A percentile compares a stretch with the other conserved stretches of the same genome.
Conservation (phyloP, 768 basidiomycete genomes). For the Boletus edulis region DNA sequence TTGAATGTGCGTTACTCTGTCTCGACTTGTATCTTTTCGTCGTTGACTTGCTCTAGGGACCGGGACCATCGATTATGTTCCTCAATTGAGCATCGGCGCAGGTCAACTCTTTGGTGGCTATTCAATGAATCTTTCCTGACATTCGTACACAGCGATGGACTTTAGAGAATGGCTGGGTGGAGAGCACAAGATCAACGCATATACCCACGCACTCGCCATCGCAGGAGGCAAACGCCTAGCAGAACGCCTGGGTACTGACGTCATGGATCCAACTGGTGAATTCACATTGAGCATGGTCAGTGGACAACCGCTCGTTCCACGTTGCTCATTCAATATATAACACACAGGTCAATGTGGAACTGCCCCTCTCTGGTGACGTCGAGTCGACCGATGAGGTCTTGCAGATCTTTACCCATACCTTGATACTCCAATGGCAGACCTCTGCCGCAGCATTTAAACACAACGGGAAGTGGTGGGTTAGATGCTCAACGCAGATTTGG, state of each 20-base stretch:
- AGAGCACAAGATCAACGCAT: slow-evolving; percentile 65
- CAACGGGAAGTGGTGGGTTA: slow-evolving; percentile 32
- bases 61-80: slow-evolving; percentile 56
- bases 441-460: slow-evolving; percentile 19
- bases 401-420: slow-evolving; percentile 14
- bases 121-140: neutral
- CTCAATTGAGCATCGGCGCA: slow-evolving; percentile 51
- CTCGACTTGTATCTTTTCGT: neutral
- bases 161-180: slow-evolving; percentile 77
- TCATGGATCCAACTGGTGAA: slow-evolving; percentile 60
- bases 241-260: slow-evolving; percentile 54
- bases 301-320: neutral
- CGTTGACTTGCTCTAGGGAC: slow-evolving; percentile 46
- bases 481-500: slow-evolving; percentile 32
- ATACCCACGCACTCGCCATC: slow-evolving; percentile 68
- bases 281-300: slow-evolving; percentile 70
- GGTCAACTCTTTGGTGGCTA: slow-evolving; percentile 33
- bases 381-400: slow-evolving; percentile 12
- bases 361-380: slow-evolving; percentile 34
- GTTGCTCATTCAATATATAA: neutral
- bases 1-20: slow-evolving; percentile 34
- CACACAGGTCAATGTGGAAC: slow-evolving; percentile 39
- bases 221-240: slow-evolving; percentile 62
- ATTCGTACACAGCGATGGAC: slow-evolving; percentile 50
- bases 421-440: slow-evolving; percentile 22